A percentile compares a stretch with the other conserved stretches of the same genome.
Evolutionary conservation across 805 yeast genomes (phyloP).

Genomic region (Candida adriatica): DNA sequence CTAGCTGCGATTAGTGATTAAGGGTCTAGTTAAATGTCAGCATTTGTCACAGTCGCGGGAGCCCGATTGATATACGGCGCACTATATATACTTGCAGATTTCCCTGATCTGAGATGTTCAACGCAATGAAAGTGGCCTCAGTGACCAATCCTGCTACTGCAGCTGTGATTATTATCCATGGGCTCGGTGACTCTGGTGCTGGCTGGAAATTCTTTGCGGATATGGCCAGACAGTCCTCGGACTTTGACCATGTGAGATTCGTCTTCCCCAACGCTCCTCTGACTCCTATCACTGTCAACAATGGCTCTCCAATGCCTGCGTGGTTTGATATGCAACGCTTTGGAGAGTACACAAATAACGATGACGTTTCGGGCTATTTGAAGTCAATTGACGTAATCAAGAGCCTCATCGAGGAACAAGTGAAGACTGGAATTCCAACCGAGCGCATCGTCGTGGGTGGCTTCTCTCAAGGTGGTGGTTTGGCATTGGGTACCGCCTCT

Average conservation of each 20-base stretch:
- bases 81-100: no score
- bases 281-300: conserved; percentile 60
- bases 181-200: conserved; percentile 84
- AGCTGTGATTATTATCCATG: conserved; percentile 75
- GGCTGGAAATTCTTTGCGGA: conserved; percentile 88
- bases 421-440: conserved; percentile 46
- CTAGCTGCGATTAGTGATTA: no score
- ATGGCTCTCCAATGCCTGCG: conserved; percentile 63
- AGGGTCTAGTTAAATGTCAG: no score
- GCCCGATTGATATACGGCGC: no score
- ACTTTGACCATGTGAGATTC: conserved; percentile 53
- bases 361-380: conserved; percentile 50
- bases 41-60: no score
- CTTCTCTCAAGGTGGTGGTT: conserved; percentile 89
- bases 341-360: conserved; percentile 33
- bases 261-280: conserved; percentile 90
- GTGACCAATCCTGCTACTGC: conserved; percentile 40
- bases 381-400: conserved; percentile 40
- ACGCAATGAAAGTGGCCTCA: conserved; percentile 28
- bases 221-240: conserved; percentile 38
- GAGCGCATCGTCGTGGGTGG: conserved; percentile 86
- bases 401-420: conserved; percentile 41
- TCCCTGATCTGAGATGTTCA: no score
- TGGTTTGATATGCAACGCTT: conserved; percentile 79
- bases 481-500: conserved; percentile 57